Conservation (phyloP, 805 yeast genomes). For the Schizosaccharomyces pombe region DNA sequence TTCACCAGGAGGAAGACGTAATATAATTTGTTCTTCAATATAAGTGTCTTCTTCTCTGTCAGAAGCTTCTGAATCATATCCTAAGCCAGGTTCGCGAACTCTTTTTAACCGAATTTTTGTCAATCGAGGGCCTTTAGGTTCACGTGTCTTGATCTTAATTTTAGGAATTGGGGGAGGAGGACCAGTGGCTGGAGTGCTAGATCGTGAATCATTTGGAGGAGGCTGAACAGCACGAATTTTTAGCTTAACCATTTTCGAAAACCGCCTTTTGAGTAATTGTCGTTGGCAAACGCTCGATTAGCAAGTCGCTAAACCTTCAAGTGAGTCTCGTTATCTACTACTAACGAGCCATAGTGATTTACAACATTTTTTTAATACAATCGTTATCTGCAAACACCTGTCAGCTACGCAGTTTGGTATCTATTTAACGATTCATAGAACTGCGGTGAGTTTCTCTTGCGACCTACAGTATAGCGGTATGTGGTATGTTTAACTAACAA, state of each 20-base stretch:
- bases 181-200: background rate
- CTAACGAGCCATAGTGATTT: too few relatives aligned
- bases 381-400: too few relatives aligned
- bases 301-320: too few relatives aligned
- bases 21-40: slow-evolving; percentile 61
- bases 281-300: background rate
- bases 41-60: slow-evolving; percentile 88
- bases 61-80: slow-evolving; percentile 91
- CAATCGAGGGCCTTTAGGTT: background rate
- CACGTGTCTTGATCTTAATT: background rate
- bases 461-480: too few relatives aligned
- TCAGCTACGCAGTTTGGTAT: too few relatives aligned
- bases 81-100: slow-evolving; percentile 66
- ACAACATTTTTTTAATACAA: too few relatives aligned
- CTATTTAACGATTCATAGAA: too few relatives aligned
- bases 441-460: too few relatives aligned
- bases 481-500: too few relatives aligned
- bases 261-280: background rate
- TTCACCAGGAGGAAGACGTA: slow-evolving; percentile 43
- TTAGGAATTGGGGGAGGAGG: background rate
- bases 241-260: background rate
- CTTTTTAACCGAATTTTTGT: slow-evolving; percentile 27
- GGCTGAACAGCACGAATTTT: background rate
- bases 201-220: background rate
- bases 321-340: too few relatives aligned